These are phyloP conservation scores for Extremus antarcticus DNA, from an alignment of 495 filamentous ascomycete species.

Conservation along the genomic window DNA sequence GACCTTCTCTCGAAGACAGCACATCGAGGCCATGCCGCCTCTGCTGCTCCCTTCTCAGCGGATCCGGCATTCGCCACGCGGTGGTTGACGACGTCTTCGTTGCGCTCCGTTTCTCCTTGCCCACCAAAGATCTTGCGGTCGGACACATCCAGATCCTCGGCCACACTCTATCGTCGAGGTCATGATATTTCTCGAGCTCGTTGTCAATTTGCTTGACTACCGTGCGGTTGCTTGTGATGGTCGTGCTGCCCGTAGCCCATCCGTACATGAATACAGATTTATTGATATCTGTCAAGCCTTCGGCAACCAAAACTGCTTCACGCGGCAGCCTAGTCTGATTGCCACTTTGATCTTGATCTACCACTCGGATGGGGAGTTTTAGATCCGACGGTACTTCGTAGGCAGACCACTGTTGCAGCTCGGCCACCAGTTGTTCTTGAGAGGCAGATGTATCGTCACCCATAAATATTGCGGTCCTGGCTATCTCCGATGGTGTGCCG, in stretches of 20 bases:
- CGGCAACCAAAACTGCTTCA: conserved; percentile 15
- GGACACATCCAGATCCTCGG: conserved; percentile 21
- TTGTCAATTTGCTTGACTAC: conserved; percentile 54
- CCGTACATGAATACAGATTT: conserved; percentile 54
- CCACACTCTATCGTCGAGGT: conserved; percentile 29
- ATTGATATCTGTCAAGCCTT: conserved; percentile 50
- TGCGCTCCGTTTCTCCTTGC: conserved; percentile 19
- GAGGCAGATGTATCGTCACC: conserved; percentile 26
- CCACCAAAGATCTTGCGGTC: conserved; percentile 17
- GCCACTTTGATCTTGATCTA: conserved; percentile 26
- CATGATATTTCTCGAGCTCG: conserved; percentile 30
- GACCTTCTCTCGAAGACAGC: conserved; percentile 1
- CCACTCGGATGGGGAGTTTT: conserved; percentile 42
- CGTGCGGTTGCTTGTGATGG: conserved; percentile 55
- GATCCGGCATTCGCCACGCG: conserved; percentile 11
- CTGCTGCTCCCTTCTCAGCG: conserved; percentile 11
- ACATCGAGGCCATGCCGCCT: conserved; percentile 13
- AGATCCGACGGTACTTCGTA: conserved; percentile 39
- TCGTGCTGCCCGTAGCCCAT: conserved; percentile 49
- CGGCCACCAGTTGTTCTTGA: conserved; percentile 27
- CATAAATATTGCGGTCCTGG: conserved; percentile 45
- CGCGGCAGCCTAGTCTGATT: conserved; percentile 10
- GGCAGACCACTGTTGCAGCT: conserved; percentile 40
- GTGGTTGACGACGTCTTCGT: not conserved
- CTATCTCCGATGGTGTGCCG: conserved; percentile 51